Evolutionary conservation across 208 protist species (phyloP).

Genomic region (Leishmania gerbilli): DNA sequence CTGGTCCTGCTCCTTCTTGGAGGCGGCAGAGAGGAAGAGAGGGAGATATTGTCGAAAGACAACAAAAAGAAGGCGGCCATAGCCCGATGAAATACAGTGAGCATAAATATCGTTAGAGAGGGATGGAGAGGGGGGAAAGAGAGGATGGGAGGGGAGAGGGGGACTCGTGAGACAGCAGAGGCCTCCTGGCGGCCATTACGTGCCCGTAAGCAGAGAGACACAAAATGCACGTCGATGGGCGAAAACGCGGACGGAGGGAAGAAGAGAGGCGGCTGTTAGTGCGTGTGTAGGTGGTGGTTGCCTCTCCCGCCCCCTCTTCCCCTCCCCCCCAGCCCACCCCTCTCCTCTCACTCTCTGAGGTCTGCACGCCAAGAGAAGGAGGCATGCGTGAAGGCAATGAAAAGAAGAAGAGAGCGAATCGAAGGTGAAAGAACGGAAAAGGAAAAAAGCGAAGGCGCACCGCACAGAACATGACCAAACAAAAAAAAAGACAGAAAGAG

Average conservation of each 20-base stretch:
- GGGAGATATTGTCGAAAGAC: background rate
- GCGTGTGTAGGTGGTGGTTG: background rate
- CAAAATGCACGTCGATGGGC: background rate
- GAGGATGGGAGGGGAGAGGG: background rate
- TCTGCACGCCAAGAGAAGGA: background rate
- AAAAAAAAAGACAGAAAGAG: no score
- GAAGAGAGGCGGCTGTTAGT: background rate
- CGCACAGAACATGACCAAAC: background rate
- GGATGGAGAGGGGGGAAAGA: background rate
- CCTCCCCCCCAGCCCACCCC: no score
- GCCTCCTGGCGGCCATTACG: background rate
- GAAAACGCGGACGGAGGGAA: background rate
- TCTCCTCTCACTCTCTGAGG: background rate
- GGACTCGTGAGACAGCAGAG: background rate
- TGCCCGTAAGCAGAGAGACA: background rate
- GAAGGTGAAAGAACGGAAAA: background rate
- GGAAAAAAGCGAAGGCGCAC: background rate
- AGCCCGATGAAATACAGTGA: background rate
- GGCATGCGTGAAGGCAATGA: background rate
- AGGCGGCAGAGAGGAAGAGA: background rate
- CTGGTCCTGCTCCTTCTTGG: background rate
- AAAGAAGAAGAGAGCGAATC: background rate
- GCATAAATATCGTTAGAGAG: background rate
- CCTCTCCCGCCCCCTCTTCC: background rate
- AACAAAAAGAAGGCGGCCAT: background rate